Evolutionary conservation across 371 early-diverging fungal species (phyloP), one percentile per base, ranked within the genome.

Genomic region (Rhizomucor pusillus): DNA sequence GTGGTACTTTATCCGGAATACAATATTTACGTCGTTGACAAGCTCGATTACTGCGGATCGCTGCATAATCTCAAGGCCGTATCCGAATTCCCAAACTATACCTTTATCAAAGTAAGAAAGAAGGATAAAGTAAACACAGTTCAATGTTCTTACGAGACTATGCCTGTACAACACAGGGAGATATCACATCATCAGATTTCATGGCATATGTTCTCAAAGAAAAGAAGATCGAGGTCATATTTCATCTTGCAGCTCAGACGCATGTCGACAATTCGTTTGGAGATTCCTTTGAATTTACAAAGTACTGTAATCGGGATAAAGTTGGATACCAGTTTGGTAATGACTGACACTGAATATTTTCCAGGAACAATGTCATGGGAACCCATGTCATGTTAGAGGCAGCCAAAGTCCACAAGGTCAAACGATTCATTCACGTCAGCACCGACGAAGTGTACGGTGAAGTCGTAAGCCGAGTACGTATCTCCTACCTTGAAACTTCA

Each of bases 401-500:
- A 13, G 89, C 91, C 23, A 75, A 87, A 52, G 79, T 63, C 7
- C 58, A 79, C 60, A 59, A 62, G 9, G 68, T 87, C 40, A 69
- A 69, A 25, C 68, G 84, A 22, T 91, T 93, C 62, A 80, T 93
- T 54, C 91, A 88, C 69, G 85, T 93, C 36, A 84, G 85, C 51
- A 93, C 94, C 0, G 94, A 93, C 57, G 94, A 93, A 63, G 94
- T 93, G 0, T 93, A 93, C 61, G 94, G 94, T 5, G 90, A 90
- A 66, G 84, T 80, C 0, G 73, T 75, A n/a, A 80, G 75, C 47
- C 67, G 74, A 52, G 72, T 78, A 71, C 66, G 62, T n/a, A n/a
- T n/a, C n/a, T n/a, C n/a, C n/a, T n/a, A n/a, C n/a, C n/a, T n/a
- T n/a, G n/a, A n/a, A n/a, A n/a, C n/a, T n/a, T n/a, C n/a, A n/a